These are phyloP conservation scores for Aaosphaeria pasadenensis DNA, from an alignment of 2,329 filamentous ascomycete genomes.

Conservation along the genomic window DNA sequence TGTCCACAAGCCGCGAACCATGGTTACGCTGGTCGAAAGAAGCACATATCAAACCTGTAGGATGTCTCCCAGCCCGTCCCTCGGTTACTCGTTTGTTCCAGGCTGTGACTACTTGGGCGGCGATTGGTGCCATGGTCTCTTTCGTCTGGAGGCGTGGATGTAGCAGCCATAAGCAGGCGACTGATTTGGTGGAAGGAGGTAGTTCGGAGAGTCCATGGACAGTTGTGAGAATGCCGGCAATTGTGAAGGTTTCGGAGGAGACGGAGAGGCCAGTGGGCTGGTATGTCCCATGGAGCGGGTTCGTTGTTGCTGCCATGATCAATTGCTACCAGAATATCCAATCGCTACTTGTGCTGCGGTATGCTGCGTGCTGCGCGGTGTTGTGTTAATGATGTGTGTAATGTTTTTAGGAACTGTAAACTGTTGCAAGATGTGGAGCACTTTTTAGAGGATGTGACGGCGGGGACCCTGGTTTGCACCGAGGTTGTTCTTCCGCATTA, in stretches of 20 bases:
- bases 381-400: no score
- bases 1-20: conserved; percentile 67
- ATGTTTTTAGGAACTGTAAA: no score
- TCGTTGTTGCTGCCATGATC: conserved; percentile 18
- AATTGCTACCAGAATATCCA: no score
- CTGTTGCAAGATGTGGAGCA: no score
- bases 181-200: conserved; percentile 47
- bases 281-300: conserved; percentile 32
- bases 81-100: conserved; percentile 54
- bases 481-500: no score
- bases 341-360: no score
- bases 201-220: conserved; percentile 81
- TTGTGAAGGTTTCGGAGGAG: conserved; percentile 65
- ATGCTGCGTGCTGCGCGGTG: no score
- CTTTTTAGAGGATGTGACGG: no score
- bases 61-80: not conserved
- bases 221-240: conserved; percentile 75
- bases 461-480: no score
- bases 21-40: conserved; percentile 94
- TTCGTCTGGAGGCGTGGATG: conserved; percentile 73
- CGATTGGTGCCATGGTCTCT: conserved; percentile 72
- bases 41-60: conserved; percentile 69
- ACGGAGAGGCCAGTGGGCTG: conserved; percentile 39
- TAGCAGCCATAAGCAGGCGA: conserved; percentile 87
- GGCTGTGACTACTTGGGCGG: conserved; percentile 63